A percentile compares a stretch with the other conserved stretches of the same genome.
phyloP scores from a whole-genome alignment of 2,329 filamentous ascomycete species.

The Clarireedia paspali region DNA sequence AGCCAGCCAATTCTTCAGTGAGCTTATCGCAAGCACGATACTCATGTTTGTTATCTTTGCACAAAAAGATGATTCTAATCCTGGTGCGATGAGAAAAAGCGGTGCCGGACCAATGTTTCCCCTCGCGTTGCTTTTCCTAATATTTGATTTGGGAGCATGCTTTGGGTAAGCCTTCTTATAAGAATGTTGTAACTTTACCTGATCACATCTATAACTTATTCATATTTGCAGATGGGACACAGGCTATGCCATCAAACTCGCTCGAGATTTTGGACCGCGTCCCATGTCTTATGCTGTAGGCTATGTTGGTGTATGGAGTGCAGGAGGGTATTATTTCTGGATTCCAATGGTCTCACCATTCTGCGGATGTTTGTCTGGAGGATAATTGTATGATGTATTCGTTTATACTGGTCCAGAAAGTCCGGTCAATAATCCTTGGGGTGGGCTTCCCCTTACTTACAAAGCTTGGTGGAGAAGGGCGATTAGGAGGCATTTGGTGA shows the following conservation, averaged over 20 bases:
- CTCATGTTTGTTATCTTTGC: slow-evolving; percentile 68
- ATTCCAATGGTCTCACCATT: slow-evolving; percentile 69
- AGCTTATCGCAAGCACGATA: slow-evolving; percentile 60
- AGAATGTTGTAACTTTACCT: no score
- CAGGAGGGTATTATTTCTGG: slow-evolving; percentile 67
- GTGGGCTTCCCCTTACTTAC: slow-evolving; percentile 40
- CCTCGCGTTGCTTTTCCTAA: slow-evolving; percentile 60
- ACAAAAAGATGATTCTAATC: slow-evolving; percentile 43
- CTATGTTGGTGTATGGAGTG: slow-evolving; percentile 58
- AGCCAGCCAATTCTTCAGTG: slow-evolving; percentile 62
- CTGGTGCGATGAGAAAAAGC: slow-evolving; percentile 25
- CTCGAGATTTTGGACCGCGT: slow-evolving; percentile 63
- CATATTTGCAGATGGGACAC: slow-evolving; percentile 53
- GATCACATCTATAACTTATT: not conserved
- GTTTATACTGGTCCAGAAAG: slow-evolving; percentile 60
- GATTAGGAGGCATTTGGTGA: slow-evolving; percentile 1
- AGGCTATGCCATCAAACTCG: slow-evolving; percentile 68
- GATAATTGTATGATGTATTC: slow-evolving; percentile 59
- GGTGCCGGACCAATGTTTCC: slow-evolving; percentile 42
- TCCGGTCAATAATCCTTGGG: slow-evolving; percentile 59
- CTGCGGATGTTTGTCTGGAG: slow-evolving; percentile 54
- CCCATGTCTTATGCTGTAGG: slow-evolving; percentile 60
- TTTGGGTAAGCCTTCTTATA: slow-evolving; percentile 37
- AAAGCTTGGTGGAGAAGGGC: slow-evolving; percentile 9
- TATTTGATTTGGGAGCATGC: slow-evolving; percentile 65